Conservation (phyloP, 768 basidiomycete species). For the Mrakia blollopis region DNA sequence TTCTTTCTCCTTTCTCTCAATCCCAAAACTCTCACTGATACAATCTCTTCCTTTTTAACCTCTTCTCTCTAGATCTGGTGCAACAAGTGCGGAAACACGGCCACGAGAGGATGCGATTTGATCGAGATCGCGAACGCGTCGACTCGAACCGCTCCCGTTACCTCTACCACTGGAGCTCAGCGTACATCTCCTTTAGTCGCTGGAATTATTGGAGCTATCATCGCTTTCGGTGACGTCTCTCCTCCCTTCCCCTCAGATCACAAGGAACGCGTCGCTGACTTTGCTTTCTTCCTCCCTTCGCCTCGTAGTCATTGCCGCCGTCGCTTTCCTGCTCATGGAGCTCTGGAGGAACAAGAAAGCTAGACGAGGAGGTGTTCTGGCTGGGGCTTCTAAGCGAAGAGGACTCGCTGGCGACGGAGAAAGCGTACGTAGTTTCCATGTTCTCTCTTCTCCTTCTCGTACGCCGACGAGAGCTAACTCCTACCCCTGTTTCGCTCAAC, state of each 20-base stretch:
- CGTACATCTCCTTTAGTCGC: slow-evolving; percentile 38
- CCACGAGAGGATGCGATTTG: slow-evolving; percentile 33
- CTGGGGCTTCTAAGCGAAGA: not conserved
- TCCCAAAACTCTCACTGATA: too few relatives aligned
- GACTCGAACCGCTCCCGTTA: not conserved
- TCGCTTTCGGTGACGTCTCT: slow-evolving; percentile 30
- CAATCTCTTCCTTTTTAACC: too few relatives aligned
- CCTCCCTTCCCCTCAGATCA: too few relatives aligned
- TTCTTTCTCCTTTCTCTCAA: too few relatives aligned
- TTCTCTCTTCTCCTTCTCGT: not conserved
- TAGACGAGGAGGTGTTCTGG: not conserved
- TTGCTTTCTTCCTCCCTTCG: too few relatives aligned
- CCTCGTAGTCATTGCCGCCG: slow-evolving; percentile 25
- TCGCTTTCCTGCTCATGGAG: slow-evolving; percentile 23
- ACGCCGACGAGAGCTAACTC: not conserved
- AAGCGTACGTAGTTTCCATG: slow-evolving; percentile 2
- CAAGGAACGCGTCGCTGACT: too few relatives aligned
- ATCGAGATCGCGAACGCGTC: slow-evolving; percentile 23
- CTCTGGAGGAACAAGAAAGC: not conserved
- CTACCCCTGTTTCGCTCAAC: too few relatives aligned
- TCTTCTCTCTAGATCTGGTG: slow-evolving; percentile 28
- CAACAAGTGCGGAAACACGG: slow-evolving; percentile 33
- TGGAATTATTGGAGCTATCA: slow-evolving; percentile 39
- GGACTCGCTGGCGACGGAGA: not conserved
- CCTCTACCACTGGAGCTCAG: slow-evolving; percentile 30